Conservation (phyloP, 2,329 filamentous ascomycete genomes). For the Pseudogymnoascus sp. region DNA sequence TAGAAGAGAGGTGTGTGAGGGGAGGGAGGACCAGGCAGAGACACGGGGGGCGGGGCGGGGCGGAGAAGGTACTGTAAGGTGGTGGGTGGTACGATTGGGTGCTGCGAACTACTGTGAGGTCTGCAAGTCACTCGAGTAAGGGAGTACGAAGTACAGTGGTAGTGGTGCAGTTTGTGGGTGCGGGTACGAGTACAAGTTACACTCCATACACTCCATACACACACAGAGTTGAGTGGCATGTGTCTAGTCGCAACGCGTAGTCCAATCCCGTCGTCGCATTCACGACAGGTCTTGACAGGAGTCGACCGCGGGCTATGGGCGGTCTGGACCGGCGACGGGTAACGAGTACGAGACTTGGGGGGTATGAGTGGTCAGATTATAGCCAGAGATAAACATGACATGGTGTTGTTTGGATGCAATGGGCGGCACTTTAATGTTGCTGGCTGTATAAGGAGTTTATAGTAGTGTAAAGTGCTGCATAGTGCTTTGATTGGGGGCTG, state of each 20-base stretch:
- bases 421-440: not conserved
- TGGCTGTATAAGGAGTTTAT: no score
- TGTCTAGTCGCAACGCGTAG: not conserved
- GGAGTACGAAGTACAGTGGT: not conserved
- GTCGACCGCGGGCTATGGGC: not conserved
- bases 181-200: not conserved
- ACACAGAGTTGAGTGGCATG: not conserved
- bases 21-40: not conserved
- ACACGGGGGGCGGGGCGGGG: conserved; percentile 2
- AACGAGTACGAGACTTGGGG: not conserved
- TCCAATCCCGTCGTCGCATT: not conserved
- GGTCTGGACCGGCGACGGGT: not conserved
- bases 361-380: not conserved
- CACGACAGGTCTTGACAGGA: not conserved
- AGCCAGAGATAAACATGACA: not conserved
- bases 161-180: no score
- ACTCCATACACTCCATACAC: not conserved
- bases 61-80: not conserved
- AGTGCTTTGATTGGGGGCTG: not conserved
- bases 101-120: not conserved
- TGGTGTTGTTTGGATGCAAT: not conserved
- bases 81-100: not conserved
- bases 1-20: not conserved
- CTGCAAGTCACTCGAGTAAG: not conserved
- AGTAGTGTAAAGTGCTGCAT: not conserved